Evolutionary conservation across 306 rosid species (phyloP), one percentile per base, ranked within the genome.

Genomic region (Trifolium pratense): DNA sequence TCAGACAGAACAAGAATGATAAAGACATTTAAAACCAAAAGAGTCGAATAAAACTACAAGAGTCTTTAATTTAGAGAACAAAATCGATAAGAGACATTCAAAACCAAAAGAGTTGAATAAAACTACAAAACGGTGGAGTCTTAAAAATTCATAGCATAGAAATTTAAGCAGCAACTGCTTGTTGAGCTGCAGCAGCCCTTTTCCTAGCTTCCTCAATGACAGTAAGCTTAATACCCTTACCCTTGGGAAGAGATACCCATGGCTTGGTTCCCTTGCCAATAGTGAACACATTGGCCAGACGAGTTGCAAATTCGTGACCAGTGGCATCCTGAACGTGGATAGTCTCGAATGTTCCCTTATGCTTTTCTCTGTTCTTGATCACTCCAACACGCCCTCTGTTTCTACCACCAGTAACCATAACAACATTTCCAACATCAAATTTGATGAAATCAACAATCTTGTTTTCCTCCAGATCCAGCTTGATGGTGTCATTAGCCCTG

Each of bases 361-460:
- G 65, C 10, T 58, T 58, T 9, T 58, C 65, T 10, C 65, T 58
- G 65, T 29, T 58, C 39, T 58, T 58, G 65, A 58, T 58, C 6
- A 58, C 65, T 29, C 65, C 65, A 29, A 58, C 65, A 26, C 65
- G 88, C 0, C 96, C 91, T 32, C 86, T 85, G 74, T 90, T 90
- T 64, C 93, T 85, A 51, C 93, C 96, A 13, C 93, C 90, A 0
- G 96, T 86, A 7, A 89, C 97, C 96, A 91, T 89, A 37, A 90
- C 93, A 1, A 90, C 89, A 64, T 90, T 88, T 15, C 96, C 91
- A 36, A 86, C 91, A 74, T 90, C 91, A 25, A 88, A 90, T 75
- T 90, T 90, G 74, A 90, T 86, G 91, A 85, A 90, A 5, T 88
- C 89, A 0, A 75, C 71, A 12, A 88, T 83, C 81, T 88, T 90